Conservation (phyloP, 2,329 filamentous ascomycete species). For the Sordariomycetes sp. region DNA sequence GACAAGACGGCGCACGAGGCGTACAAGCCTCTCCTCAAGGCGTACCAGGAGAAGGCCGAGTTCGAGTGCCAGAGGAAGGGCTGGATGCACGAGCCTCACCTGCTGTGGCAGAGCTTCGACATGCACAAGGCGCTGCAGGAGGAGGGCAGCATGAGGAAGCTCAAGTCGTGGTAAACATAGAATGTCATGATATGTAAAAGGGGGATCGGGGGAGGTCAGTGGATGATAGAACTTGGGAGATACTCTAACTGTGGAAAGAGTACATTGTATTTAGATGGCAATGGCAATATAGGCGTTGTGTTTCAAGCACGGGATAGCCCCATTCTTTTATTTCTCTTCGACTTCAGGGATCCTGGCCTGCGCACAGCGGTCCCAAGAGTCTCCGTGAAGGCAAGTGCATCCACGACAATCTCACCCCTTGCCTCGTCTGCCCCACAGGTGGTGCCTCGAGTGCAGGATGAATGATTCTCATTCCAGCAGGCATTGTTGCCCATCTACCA, state of each 20-base stretch:
- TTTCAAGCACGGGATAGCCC: not conserved
- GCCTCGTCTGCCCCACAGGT: too few relatives aligned
- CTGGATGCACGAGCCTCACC: conserved; percentile 80
- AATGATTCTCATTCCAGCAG: not conserved
- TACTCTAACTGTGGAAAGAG: not conserved
- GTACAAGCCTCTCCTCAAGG: conserved; percentile 67
- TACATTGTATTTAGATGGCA: not conserved
- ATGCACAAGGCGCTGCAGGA: conserved; percentile 75
- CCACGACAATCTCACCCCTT: too few relatives aligned
- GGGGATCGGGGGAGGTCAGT: not conserved
- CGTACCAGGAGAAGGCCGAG: conserved; percentile 79
- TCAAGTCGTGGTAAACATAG: conserved; percentile 45
- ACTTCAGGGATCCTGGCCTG: too few relatives aligned
- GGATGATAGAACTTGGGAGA: not conserved
- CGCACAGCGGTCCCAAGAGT: too few relatives aligned
- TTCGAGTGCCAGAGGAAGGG: conserved; percentile 76
- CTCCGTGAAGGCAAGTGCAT: too few relatives aligned
- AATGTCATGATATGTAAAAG: not conserved
- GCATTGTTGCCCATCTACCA: too few relatives aligned
- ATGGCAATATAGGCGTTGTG: not conserved
- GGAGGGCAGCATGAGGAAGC: conserved; percentile 77
- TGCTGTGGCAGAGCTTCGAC: conserved; percentile 77
- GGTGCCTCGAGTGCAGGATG: too few relatives aligned
- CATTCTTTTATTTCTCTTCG: too few relatives aligned
- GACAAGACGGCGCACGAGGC: conserved; percentile 76